Base-by-base conservation (phyloP, 768 basidiomycete species). In the Suillus subluteus region DNA sequence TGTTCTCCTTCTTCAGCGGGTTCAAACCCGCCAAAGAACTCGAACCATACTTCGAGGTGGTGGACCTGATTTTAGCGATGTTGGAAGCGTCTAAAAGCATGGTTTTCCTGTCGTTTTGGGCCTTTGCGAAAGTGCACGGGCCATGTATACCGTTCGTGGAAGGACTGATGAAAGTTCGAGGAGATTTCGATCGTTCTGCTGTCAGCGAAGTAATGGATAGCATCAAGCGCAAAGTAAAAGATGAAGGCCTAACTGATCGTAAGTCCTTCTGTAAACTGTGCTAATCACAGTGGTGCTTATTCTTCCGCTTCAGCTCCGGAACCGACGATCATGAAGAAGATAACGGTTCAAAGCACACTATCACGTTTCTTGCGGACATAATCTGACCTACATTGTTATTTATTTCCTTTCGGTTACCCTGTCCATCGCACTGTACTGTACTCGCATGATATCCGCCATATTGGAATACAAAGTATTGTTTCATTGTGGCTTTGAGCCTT, bases 161-260 rank as follows among this genome's bases (percentile, higher is more conserved):
- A 75, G 87, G 90, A 11, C 74, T 99, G 56, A 91, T 99, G 86
- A 93, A 90, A 75, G 88, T 92, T 6, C 85, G 98, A 62, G 91
- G 92, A 64, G 96, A 99, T 78, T 82, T 98, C 63, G 96, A 98
- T 78, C 87, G 95, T n/a, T 88, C 91, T 1, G 88, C 89, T 16
- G 92, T 90, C 21, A 91, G 82, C 71, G 96, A 99, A 66, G 91
- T 97, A 40, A 95, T 98, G 91, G 96, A 97, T 15, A 94, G 92
- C 66, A 84, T 98, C 70, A 93, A 91, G 76, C 86, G 95, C 59
- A 98, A 96, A 78, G 92, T 95, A 8, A 96, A 92, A 76, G 96
- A 98, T 37, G 96, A 98, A 73, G 86, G 86, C 5, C 71, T 95
- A 66, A 83, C 84, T 54, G 94, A 95, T 79, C 93, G 94, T 94